These are phyloP conservation scores for Corylus americana DNA, from an alignment of 306 rosid genomes.

Conservation along the genomic window DNA sequence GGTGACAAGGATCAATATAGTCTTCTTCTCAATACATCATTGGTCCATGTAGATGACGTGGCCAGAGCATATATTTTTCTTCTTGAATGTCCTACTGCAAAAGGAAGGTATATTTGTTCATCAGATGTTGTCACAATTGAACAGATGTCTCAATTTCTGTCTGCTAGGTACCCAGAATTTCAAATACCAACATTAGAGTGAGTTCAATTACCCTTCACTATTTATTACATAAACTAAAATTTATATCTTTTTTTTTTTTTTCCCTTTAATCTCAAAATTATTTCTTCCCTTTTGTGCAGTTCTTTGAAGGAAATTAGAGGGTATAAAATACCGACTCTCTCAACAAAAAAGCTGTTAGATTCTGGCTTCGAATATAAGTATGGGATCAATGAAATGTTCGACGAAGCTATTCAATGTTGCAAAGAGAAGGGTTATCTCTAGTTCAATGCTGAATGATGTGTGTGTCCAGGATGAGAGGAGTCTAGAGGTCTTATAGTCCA, in stretches of 20 bases:
- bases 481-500: no score
- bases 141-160: conserved; percentile 32
- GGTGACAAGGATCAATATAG: conserved; percentile 42
- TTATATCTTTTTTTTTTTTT: neutral
- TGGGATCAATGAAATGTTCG: conserved; percentile 46
- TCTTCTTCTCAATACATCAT: conserved; percentile 2
- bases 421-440: conserved; percentile 46
- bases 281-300: conserved; percentile 16
- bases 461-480: no score
- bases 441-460: neutral
- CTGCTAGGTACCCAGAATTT: conserved; percentile 45
- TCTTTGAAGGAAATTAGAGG: conserved; percentile 31
- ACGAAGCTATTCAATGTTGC: conserved; percentile 47
- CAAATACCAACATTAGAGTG: conserved; percentile 55
- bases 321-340: conserved; percentile 11
- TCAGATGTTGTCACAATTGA: conserved; percentile 33
- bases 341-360: conserved; percentile 53
- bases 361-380: conserved; percentile 52
- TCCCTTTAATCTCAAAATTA: neutral
- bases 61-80: conserved; percentile 60
- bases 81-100: conserved; percentile 51
- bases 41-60: conserved; percentile 69
- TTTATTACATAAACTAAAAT: neutral
- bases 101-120: conserved; percentile 67
- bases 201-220: conserved; percentile 25